These are phyloP conservation scores for Leptographium lundbergii DNA, from an alignment of 2,329 filamentous ascomycete genomes.

Conservation along the genomic window DNA sequence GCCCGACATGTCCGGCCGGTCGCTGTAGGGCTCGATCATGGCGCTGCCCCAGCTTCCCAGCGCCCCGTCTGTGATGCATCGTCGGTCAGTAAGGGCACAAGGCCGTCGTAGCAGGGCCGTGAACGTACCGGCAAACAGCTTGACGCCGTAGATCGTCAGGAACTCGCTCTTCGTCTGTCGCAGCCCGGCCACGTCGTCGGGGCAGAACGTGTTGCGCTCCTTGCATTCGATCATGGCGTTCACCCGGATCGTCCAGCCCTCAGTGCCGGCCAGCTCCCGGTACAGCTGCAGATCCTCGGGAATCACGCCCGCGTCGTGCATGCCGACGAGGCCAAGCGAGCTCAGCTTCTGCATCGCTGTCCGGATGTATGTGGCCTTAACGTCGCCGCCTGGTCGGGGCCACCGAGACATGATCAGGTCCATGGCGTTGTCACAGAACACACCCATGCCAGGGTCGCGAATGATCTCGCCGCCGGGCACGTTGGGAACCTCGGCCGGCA, in stretches of 20 bases:
- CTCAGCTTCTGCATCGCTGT: conserved; percentile 52
- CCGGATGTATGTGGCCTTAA: conserved; percentile 40
- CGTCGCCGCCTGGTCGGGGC: conserved; percentile 40
- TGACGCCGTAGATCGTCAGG: conserved; percentile 49
- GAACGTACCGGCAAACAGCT: conserved; percentile 50
- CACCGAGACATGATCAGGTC: conserved; percentile 43
- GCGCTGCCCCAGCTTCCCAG: conserved; percentile 61
- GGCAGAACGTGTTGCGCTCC: conserved; percentile 51
- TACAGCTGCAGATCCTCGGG: conserved; percentile 43
- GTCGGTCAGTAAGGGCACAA: too few relatives aligned
- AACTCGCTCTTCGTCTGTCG: conserved; percentile 25
- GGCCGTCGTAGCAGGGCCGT: too few relatives aligned
- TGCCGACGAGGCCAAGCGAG: conserved; percentile 51
- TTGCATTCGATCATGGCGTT: conserved; percentile 58
- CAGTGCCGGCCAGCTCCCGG: conserved; percentile 30
- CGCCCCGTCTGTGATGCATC: conserved; percentile 41
- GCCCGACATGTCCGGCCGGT: conserved; percentile 47
- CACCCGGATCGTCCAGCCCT: conserved; percentile 49
- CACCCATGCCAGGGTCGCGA: conserved; percentile 47
- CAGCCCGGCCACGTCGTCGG: conserved; percentile 32
- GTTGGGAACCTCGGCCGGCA: conserved; percentile 38
- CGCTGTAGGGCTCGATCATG: conserved; percentile 56
- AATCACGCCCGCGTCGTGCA: conserved; percentile 54
- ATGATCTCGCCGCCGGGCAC: conserved; percentile 53
- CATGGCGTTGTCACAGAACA: conserved; percentile 66